Percentiles rank a stretch among this genome's conserved stretches.
Conservation (phyloP, 2,329 filamentous ascomycete species). For the Pseudophaeomoniella oleicola region DNA sequence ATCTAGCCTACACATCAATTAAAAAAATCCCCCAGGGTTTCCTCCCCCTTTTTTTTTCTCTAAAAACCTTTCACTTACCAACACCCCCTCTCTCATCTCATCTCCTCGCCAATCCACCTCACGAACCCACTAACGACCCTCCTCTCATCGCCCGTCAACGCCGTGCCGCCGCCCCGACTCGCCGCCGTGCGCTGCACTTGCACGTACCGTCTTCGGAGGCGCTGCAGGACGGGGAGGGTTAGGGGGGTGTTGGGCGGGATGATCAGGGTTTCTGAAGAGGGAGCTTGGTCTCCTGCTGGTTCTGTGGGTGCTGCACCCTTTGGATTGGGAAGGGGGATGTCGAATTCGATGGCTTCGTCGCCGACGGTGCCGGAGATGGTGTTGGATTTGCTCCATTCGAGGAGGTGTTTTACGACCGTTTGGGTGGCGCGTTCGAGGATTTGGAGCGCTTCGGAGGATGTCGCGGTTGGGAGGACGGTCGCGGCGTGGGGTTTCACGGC, state of each 20-base stretch:
- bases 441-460: constrained; percentile 26
- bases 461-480: constrained; percentile 24
- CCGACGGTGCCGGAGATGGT: not conserved
- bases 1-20: too few relatives aligned
- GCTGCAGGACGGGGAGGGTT: constrained; percentile 25
- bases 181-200: constrained; percentile 26
- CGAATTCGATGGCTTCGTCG: constrained; percentile 6
- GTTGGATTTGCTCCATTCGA: constrained; percentile 4
- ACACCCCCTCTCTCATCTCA: constrained; percentile 22
- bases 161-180: constrained; percentile 8
- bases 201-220: constrained; percentile 30
- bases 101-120: constrained; percentile 28
- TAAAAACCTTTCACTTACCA: constrained; percentile 4
- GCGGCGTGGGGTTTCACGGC: constrained; percentile 26
- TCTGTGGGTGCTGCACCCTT: not conserved
- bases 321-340: constrained; percentile 4
- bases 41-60: not conserved
- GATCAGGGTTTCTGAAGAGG: constrained; percentile 4
- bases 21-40: too few relatives aligned
- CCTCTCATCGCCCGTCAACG: constrained; percentile 16
- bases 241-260: constrained; percentile 14
- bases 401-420: constrained; percentile 9
- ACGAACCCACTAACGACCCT: constrained; percentile 30
- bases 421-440: constrained; percentile 19
- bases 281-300: not conserved